A percentile compares a stretch with the other conserved stretches of the same genome.
These are phyloP conservation scores for Russula sp. DNA, from an alignment of 768 basidiomycete genomes.

Conservation along the genomic window DNA sequence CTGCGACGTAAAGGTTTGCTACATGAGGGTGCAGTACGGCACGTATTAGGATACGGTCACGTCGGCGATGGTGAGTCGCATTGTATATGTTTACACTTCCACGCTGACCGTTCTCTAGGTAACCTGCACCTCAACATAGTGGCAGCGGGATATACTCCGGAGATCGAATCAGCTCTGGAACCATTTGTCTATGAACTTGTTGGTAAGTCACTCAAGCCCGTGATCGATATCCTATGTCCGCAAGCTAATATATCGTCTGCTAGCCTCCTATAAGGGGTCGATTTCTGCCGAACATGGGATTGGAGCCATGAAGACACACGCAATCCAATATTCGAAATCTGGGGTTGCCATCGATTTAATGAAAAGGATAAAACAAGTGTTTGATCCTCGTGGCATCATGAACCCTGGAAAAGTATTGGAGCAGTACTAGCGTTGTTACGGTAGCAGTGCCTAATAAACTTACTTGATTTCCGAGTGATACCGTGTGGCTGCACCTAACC, in stretches of 20 bases:
- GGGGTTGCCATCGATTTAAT: constrained; percentile 77
- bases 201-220: constrained; percentile 38
- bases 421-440: neutral
- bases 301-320: constrained; percentile 90
- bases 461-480: neutral
- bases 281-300: constrained; percentile 97
- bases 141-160: constrained; percentile 71
- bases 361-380: constrained; percentile 80
- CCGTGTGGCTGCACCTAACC: constrained; percentile 22
- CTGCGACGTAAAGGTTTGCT: constrained; percentile 63
- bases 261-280: constrained; percentile 77
- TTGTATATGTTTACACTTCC: constrained; percentile 26
- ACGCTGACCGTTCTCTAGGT: constrained; percentile 38
- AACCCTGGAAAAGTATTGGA: constrained; percentile 80
- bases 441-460: neutral
- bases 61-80: constrained; percentile 75
- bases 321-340: constrained; percentile 81
- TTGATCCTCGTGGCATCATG: constrained; percentile 90
- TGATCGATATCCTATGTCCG: neutral
- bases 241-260: constrained; percentile 8
- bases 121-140: constrained; percentile 92
- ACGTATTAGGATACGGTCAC: constrained; percentile 91
- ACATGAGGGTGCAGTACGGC: constrained; percentile 65
- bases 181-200: constrained; percentile 94
- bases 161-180: constrained; percentile 83